These are phyloP conservation scores for Eucalyptus erythrocorys DNA, from an alignment of 345 rosid genomes.

Conservation along the genomic window DNA sequence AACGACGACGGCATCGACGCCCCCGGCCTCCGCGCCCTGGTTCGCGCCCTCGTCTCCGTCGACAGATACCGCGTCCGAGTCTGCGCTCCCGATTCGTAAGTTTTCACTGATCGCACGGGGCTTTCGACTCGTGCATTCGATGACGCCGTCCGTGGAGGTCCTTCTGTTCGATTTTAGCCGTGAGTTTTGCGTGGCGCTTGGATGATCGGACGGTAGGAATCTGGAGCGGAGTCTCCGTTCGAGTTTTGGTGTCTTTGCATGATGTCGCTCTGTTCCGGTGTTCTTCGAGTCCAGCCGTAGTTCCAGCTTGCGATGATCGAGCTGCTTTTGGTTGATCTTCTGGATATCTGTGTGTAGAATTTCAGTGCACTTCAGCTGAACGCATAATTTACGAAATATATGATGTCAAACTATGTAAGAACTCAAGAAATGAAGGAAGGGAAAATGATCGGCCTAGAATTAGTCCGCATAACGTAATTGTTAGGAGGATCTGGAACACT, in stretches of 20 bases:
- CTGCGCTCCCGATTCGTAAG: conserved; percentile 91
- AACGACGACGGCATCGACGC: conserved; percentile 98
- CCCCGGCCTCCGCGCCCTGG: conserved; percentile 61
- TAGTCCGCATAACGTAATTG: neutral
- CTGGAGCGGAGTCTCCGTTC: neutral
- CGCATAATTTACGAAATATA: neutral
- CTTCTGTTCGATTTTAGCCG: neutral
- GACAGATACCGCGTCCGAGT: conserved; percentile 51
- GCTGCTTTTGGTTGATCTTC: neutral
- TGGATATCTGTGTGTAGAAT: neutral
- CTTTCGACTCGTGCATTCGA: neutral
- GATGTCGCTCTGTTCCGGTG: neutral
- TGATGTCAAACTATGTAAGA: neutral
- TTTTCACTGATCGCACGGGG: neutral
- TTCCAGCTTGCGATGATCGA: neutral
- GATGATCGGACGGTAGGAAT: neutral
- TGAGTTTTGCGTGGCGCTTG: neutral
- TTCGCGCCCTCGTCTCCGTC: conserved; percentile 58
- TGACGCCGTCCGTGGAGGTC: neutral
- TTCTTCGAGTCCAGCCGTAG: neutral
- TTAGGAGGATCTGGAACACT: neutral
- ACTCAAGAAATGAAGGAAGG: neutral
- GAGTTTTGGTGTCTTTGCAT: neutral
- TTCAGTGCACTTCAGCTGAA: neutral
- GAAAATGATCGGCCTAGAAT: too few species aligned